Conservation (phyloP, 768 basidiomycete species). For the Omphalotus guepiniiformis region DNA sequence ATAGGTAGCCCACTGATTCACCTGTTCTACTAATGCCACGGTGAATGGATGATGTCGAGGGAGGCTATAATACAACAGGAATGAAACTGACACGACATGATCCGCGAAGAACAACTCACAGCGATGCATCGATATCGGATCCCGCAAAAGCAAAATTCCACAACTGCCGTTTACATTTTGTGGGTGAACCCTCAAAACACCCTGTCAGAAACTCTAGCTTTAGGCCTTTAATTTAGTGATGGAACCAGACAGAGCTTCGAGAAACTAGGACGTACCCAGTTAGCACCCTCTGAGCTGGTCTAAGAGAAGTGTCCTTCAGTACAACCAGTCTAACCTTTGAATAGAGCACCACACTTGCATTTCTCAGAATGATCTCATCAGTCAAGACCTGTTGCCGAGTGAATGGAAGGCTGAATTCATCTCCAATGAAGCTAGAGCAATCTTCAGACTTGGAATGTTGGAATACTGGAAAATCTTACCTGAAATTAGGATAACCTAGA, state of each 20-base stretch:
- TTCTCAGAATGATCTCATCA: constrained; percentile 41
- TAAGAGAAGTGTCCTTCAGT: constrained; percentile 15
- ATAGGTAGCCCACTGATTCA: constrained; percentile 43
- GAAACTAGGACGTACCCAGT: constrained; percentile 34
- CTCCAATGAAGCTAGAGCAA: constrained; percentile 43
- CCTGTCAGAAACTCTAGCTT: constrained; percentile 53
- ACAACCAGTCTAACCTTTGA: neutral
- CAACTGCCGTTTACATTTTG: constrained; percentile 38
- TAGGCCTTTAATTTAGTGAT: neutral
- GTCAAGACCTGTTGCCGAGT: constrained; percentile 36
- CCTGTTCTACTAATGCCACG: constrained; percentile 43
- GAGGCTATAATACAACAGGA: constrained; percentile 24
- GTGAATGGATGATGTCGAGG: constrained; percentile 46
- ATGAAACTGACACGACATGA: neutral
- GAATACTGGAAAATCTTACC: constrained; percentile 24
- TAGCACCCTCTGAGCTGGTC: constrained; percentile 53
- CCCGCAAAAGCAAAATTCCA: constrained; percentile 59
- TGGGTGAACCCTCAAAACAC: constrained; percentile 42
- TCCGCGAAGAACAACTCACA: constrained; percentile 23
- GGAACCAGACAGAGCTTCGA: neutral
- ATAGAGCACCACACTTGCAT: constrained; percentile 24
- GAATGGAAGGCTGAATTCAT: constrained; percentile 37
- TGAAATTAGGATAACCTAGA: constrained; percentile 44
- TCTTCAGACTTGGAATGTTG: neutral
- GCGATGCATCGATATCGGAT: constrained; percentile 36